A percentile compares a stretch with the other conserved stretches of the same genome.
These are phyloP conservation scores for Yamadazyma takamatsuzukensis DNA, from an alignment of 805 yeast genomes.

Conservation along the genomic window DNA sequence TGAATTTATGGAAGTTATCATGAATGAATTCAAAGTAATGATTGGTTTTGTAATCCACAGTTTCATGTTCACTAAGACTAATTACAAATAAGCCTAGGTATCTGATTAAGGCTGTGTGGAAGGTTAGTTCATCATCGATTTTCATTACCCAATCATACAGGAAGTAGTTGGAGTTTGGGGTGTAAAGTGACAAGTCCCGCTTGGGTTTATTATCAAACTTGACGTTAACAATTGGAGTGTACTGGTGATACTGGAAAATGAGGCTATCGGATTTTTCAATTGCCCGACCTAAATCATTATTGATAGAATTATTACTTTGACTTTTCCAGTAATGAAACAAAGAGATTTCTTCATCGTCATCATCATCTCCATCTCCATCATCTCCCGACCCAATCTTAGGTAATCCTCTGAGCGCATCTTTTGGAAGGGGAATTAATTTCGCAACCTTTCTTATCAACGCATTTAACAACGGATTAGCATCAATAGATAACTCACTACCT, in stretches of 20 bases:
- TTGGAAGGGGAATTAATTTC: constrained; percentile 30
- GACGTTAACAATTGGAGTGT: constrained; percentile 30
- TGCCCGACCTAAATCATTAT: constrained; percentile 27
- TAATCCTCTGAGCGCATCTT: constrained; percentile 17
- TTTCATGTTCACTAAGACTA: constrained; percentile 38
- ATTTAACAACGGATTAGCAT: constrained; percentile 33
- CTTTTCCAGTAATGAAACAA: constrained; percentile 31
- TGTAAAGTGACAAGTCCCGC: constrained; percentile 23
- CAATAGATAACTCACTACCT: constrained; percentile 34
- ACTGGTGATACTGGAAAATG: constrained; percentile 28
- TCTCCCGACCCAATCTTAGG: constrained; percentile 4
- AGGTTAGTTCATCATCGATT: constrained; percentile 21
- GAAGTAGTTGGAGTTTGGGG: constrained; percentile 35
- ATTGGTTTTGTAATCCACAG: constrained; percentile 24
- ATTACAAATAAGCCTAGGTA: constrained; percentile 34
- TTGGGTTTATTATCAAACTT: constrained; percentile 28
- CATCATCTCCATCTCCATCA: constrained; percentile 11
- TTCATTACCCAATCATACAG: constrained; percentile 28
- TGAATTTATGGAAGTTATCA: constrained; percentile 16
- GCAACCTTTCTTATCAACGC: constrained; percentile 26
- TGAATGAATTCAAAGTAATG: constrained; percentile 18
- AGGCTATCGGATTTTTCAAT: constrained; percentile 22
- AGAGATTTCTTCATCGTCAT: constrained; percentile 21
- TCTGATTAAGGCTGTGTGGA: constrained; percentile 35
- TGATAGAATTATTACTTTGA: constrained; percentile 30